phyloP scores from a whole-genome alignment of 1,284 basidiomycete genomes.

The Ustilago vetiveriae region DNA sequence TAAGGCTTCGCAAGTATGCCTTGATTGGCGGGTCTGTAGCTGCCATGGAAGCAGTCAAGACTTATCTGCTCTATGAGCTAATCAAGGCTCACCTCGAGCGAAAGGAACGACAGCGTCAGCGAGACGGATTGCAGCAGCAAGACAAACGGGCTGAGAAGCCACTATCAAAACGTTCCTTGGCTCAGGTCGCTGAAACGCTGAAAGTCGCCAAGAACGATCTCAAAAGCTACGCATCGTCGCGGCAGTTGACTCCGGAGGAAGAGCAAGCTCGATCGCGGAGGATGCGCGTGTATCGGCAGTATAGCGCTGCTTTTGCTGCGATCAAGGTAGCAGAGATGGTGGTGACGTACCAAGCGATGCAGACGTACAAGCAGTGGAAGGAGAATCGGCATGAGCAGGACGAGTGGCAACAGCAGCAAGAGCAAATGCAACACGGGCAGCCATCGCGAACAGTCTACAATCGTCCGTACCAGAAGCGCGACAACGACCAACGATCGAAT shows the following conservation, averaged over 20 bases:
- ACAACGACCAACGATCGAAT: not conserved
- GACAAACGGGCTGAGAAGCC: no score
- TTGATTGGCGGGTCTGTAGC: no score
- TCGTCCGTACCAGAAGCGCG: not conserved
- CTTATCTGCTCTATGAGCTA: no score
- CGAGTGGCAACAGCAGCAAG: conserved; percentile 1
- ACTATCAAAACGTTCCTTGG: not conserved
- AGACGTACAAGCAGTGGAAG: not conserved
- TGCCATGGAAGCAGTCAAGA: no score
- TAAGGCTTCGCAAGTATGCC: no score
- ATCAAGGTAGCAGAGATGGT: not conserved
- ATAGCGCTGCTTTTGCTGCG: not conserved
- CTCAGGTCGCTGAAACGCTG: not conserved
- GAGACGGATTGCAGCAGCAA: no score
- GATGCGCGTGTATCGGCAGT: not conserved
- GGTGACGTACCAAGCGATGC: not conserved
- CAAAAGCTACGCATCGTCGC: conserved; percentile 3
- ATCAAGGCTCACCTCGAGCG: no score
- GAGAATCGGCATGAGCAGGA: not conserved
- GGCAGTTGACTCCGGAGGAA: conserved; percentile 1
- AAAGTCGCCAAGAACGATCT: conserved; percentile 2
- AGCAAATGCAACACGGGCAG: conserved; percentile 1
- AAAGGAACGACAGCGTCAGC: no score
- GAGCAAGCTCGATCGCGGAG: conserved; percentile 2
- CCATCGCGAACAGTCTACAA: not conserved